A percentile compares a stretch with the other conserved stretches of the same genome.
Conservation (phyloP, 305 asterid genomes). For the Petunia hybrid region DNA sequence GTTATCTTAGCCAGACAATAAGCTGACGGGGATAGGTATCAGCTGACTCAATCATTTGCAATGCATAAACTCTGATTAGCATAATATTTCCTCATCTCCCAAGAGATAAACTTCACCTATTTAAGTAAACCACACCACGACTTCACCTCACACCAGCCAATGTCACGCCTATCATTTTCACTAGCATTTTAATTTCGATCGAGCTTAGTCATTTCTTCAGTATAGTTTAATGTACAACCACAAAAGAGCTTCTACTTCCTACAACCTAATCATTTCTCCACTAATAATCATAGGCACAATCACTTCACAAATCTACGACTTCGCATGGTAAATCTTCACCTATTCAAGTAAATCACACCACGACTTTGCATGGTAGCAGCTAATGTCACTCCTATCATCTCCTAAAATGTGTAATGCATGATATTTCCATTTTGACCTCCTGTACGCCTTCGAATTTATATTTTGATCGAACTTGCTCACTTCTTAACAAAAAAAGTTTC, state of each 20-base stretch:
- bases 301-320: too few relatives aligned
- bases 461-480: background rate
- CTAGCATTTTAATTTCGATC: too few relatives aligned
- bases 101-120: too few relatives aligned
- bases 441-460: background rate
- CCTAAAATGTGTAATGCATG: background rate
- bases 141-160: too few relatives aligned
- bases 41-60: constrained; percentile 22
- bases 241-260: too few relatives aligned
- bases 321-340: background rate
- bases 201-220: too few relatives aligned
- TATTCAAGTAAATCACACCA: background rate
- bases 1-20: background rate
- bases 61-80: background rate
- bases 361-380: background rate
- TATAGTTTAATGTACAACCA: too few relatives aligned
- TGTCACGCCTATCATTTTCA: too few relatives aligned
- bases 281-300: too few relatives aligned
- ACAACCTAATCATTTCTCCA: too few relatives aligned
- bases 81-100: too few relatives aligned
- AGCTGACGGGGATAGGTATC: background rate
- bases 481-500: background rate
- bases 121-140: too few relatives aligned
- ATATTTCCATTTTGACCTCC: background rate
- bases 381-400: background rate